phyloP scores from a whole-genome alignment of 2,329 filamentous ascomycete species.

The Lasiodiplodia theobromae region DNA sequence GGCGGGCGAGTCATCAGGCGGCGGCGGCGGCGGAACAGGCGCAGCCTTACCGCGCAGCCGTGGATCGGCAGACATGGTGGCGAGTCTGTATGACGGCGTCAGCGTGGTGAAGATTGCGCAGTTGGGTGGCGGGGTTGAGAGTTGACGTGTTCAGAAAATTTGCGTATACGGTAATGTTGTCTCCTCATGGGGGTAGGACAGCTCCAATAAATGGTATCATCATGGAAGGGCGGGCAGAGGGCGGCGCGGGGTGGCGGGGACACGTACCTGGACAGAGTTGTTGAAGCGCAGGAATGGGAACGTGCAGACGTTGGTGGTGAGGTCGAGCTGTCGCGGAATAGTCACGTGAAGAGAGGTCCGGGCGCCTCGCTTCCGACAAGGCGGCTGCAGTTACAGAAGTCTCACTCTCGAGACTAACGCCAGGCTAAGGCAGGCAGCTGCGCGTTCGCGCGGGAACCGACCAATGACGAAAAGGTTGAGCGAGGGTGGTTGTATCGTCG shows the following conservation, averaged over 20 bases:
- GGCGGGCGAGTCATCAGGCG: slow-evolving; percentile 46
- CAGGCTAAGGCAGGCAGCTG: slow-evolving; percentile 7
- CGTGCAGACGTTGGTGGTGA: slow-evolving; percentile 4
- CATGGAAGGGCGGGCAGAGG: slow-evolving; percentile 45
- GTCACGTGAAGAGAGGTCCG: slow-evolving; percentile 14
- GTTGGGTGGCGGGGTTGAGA: not conserved
- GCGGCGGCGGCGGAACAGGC: slow-evolving; percentile 58
- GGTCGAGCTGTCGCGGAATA: not conserved
- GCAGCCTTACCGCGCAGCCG: slow-evolving; percentile 53
- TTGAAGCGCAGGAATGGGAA: slow-evolving; percentile 4
- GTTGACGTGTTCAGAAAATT: slow-evolving; percentile 24
- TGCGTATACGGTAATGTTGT: slow-evolving; percentile 31
- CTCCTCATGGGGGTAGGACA: slow-evolving; percentile 66
- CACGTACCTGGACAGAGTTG: slow-evolving; percentile 17
- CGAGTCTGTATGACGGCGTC: not conserved
- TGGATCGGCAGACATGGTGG: slow-evolving; percentile 53
- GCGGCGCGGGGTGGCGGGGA: slow-evolving; percentile 22
- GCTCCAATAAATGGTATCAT: slow-evolving; percentile 77
- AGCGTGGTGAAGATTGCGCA: not conserved
- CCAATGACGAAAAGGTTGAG: not conserved
- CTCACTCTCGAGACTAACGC: not conserved
- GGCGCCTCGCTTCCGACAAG: not conserved
- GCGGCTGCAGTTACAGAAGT: not conserved
- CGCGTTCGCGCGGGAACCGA: not conserved
- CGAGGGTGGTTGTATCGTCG: slow-evolving; percentile 7